phyloP scores from a whole-genome alignment of 1,284 basidiomycete species.

The Mycosarcoma mackinlayi region DNA sequence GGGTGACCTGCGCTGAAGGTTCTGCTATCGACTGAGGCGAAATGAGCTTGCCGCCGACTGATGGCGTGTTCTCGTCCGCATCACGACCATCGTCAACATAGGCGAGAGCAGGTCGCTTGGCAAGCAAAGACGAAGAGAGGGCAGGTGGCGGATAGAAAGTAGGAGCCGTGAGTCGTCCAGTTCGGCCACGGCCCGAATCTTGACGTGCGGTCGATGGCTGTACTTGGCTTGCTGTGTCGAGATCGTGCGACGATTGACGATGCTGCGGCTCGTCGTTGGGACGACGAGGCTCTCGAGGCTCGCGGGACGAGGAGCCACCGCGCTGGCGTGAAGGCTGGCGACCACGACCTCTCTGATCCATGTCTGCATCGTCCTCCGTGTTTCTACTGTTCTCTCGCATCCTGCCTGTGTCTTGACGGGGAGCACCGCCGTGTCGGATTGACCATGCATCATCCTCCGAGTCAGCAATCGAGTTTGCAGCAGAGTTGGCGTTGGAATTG shows the following conservation, averaged over 20 bases:
- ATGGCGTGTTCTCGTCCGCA: conserved; percentile 45
- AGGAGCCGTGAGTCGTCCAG: conserved; percentile 5
- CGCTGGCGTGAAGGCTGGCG: conserved; percentile 33
- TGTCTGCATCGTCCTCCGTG: conserved; percentile 38
- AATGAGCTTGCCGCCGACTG: conserved; percentile 45
- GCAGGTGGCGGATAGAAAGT: conserved; percentile 32
- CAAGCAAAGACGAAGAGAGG: conserved; percentile 37
- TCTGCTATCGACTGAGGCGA: conserved; percentile 41
- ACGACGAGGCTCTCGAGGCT: conserved; percentile 23
- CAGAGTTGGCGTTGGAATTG: conserved; percentile 42
- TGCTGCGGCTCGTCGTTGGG: conserved; percentile 9
- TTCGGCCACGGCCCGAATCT: conserved; percentile 24
- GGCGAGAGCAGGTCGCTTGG: conserved; percentile 40
- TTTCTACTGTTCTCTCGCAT: conserved; percentile 29
- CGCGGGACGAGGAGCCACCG: conserved; percentile 23
- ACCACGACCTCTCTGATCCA: conserved; percentile 37
- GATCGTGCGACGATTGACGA: neutral
- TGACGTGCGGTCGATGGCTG: conserved; percentile 10
- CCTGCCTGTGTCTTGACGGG: conserved; percentile 3
- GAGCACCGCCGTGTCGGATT: conserved; percentile 6
- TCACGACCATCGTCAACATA: conserved; percentile 43
- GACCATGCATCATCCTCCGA: conserved; percentile 35
- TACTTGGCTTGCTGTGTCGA: neutral
- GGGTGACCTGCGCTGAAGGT: conserved; percentile 51
- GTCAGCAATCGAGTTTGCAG: conserved; percentile 42